phyloP scores from a whole-genome alignment of 805 yeast genomes.

The Wickerhamomyces sydowiorum region DNA sequence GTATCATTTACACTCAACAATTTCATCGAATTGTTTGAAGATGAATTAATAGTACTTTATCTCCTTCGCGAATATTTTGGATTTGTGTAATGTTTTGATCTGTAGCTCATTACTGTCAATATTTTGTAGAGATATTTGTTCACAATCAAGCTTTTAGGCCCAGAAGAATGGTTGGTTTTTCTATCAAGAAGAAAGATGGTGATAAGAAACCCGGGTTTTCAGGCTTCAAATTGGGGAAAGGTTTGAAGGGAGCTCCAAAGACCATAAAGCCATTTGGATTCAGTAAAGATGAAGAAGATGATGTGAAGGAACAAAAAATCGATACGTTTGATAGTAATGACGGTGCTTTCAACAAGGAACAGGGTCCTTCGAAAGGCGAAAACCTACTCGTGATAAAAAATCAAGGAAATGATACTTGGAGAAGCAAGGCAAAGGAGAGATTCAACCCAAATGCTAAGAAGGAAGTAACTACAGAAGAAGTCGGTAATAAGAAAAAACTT shows the following conservation, averaged over 20 bases:
- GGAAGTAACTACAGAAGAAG: not conserved
- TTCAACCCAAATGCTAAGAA: slow-evolving; percentile 7
- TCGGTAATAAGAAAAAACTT: slow-evolving; percentile 5
- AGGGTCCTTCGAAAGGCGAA: slow-evolving; percentile 7
- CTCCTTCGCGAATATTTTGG: too few relatives aligned
- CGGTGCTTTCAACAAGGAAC: slow-evolving; percentile 13
- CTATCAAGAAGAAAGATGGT: slow-evolving; percentile 27
- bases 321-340: slow-evolving; percentile 1
- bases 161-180: slow-evolving; percentile 32
- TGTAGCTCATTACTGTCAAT: too few relatives aligned
- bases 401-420: slow-evolving; percentile 18
- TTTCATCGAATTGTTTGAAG: too few relatives aligned
- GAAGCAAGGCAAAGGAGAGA: slow-evolving; percentile 6
- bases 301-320: not conserved
- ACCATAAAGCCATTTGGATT: slow-evolving; percentile 12
- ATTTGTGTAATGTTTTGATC: too few relatives aligned
- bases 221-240: slow-evolving; percentile 21
- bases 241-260: not conserved
- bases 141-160: too few relatives aligned
- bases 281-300: slow-evolving; percentile 10
- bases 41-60: too few relatives aligned
- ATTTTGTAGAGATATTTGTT: too few relatives aligned
- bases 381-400: slow-evolving; percentile 14
- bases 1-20: too few relatives aligned
- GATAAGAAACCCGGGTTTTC: slow-evolving; percentile 16